phyloP scores from a whole-genome alignment of 805 yeast species.

The Helenozyma rhizophorensis region DNA sequence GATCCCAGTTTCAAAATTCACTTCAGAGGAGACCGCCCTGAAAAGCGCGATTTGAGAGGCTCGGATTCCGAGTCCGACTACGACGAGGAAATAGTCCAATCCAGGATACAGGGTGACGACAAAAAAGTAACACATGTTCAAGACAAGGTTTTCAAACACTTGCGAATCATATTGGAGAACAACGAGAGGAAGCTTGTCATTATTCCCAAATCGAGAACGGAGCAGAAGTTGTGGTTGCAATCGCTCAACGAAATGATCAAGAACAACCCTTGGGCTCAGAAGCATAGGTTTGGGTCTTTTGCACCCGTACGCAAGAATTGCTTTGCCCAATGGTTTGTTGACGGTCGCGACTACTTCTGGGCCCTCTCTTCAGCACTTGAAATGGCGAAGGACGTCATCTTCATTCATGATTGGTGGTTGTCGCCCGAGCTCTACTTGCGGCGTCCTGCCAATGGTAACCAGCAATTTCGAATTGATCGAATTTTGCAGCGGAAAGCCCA shows the following conservation, averaged over 20 bases:
- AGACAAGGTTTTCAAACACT: slow-evolving; percentile 49
- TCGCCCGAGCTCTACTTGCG: slow-evolving; percentile 91
- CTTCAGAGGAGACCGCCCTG: slow-evolving; percentile 38
- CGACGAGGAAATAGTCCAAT: slow-evolving; percentile 35
- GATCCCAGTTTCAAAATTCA: slow-evolving; percentile 66
- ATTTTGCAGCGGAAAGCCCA: slow-evolving; percentile 84
- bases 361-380: slow-evolving; percentile 88
- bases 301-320: slow-evolving; percentile 87
- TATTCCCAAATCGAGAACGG: slow-evolving; percentile 60
- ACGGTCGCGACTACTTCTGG: slow-evolving; percentile 95
- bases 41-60: slow-evolving; percentile 17
- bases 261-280: slow-evolving; percentile 66
- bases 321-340: slow-evolving; percentile 96
- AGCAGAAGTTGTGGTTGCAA: slow-evolving; percentile 68
- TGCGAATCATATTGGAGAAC: slow-evolving; percentile 56
- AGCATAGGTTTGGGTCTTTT: slow-evolving; percentile 79
- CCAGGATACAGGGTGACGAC: slow-evolving; percentile 18
- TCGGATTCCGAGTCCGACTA: slow-evolving; percentile 40
- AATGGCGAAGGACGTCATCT: slow-evolving; percentile 90
- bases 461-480: slow-evolving; percentile 89
- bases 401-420: slow-evolving; percentile 98
- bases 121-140: slow-evolving; percentile 21
- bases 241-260: slow-evolving; percentile 68
- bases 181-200: slow-evolving; percentile 74
- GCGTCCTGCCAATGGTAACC: slow-evolving; percentile 93